A percentile compares a stretch with the other conserved stretches of the same genome.
Evolutionary conservation across 768 basidiomycete genomes (phyloP).

Genomic region (Mycena pura): DNA sequence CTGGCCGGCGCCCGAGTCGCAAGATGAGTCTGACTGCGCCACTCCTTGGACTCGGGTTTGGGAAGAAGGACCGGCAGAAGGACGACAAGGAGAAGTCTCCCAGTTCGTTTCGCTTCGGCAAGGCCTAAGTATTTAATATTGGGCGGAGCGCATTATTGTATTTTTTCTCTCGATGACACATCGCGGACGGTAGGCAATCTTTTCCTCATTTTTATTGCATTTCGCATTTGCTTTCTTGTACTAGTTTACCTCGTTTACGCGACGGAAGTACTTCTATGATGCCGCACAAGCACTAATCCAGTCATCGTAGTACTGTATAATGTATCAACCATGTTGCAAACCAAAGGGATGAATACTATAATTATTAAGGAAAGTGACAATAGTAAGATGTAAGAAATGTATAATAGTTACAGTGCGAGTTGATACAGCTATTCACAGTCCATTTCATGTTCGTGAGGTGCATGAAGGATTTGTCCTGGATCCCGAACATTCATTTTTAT

Average conservation of each 20-base stretch:
- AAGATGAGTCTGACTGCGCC: conserved; percentile 75
- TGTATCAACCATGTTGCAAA: conserved; percentile 21
- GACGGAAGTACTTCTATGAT: conserved; percentile 25
- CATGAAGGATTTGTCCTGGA: background rate
- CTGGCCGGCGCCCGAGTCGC: conserved; percentile 51
- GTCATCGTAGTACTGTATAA: conserved; percentile 29
- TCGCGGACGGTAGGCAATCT: conserved; percentile 23
- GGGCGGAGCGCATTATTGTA: background rate
- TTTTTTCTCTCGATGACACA: conserved; percentile 14
- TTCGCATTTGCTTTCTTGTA: conserved; percentile 26
- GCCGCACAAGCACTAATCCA: conserved; percentile 29
- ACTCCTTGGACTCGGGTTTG: conserved; percentile 65
- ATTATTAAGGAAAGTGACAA: background rate
- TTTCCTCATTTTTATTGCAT: conserved; percentile 37
- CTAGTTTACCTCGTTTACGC: conserved; percentile 11
- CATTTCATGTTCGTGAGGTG: background rate
- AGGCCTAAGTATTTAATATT: conserved; percentile 1
- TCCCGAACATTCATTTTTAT: conserved; percentile 34
- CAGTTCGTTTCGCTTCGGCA: conserved; percentile 26
- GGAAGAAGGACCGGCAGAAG: conserved; percentile 59
- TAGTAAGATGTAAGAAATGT: background rate
- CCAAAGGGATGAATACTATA: background rate
- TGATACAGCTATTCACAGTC: background rate
- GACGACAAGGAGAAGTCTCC: conserved; percentile 46
- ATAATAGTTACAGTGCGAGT: background rate